Conservation (phyloP, 768 basidiomycete genomes). For the Chalciporus chontae region DNA sequence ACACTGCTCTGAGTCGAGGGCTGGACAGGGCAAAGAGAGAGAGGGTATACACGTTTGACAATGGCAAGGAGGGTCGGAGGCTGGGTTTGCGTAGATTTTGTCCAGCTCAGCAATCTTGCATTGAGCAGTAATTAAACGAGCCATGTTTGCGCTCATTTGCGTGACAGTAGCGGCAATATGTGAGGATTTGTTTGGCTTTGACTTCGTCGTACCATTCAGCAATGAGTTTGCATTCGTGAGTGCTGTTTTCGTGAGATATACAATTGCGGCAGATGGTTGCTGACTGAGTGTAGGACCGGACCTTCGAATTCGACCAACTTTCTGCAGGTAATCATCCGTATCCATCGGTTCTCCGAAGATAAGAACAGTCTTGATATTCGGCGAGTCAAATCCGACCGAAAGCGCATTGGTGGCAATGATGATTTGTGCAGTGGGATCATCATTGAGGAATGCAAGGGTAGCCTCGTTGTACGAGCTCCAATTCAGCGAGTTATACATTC, state of each 20-base stretch:
- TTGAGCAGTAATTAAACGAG: neutral
- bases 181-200: neutral
- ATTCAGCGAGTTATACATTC: slow-evolving; percentile 10
- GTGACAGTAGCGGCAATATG: neutral
- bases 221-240: too few species aligned
- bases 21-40: too few species aligned
- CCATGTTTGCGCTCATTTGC: neutral
- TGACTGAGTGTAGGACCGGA: neutral
- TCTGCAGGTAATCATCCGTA: slow-evolving; percentile 5
- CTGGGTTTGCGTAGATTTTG: neutral
- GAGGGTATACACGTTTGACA: too few species aligned
- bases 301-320: slow-evolving; percentile 1
- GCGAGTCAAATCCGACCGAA: slow-evolving; percentile 11
- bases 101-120: neutral
- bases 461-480: neutral
- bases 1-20: too few species aligned
- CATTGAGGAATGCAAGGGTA: slow-evolving; percentile 1
- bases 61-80: too few species aligned
- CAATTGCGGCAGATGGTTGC: neutral
- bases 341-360: slow-evolving; percentile 1
- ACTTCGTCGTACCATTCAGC: neutral
- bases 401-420: slow-evolving; percentile 8
- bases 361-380: slow-evolving; percentile 7
- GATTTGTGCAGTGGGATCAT: slow-evolving; percentile 4
- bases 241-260: neutral